Evolutionary conservation across 169 alveolate species (phyloP).

Genomic region (Cryptosporidium felis): DNA sequence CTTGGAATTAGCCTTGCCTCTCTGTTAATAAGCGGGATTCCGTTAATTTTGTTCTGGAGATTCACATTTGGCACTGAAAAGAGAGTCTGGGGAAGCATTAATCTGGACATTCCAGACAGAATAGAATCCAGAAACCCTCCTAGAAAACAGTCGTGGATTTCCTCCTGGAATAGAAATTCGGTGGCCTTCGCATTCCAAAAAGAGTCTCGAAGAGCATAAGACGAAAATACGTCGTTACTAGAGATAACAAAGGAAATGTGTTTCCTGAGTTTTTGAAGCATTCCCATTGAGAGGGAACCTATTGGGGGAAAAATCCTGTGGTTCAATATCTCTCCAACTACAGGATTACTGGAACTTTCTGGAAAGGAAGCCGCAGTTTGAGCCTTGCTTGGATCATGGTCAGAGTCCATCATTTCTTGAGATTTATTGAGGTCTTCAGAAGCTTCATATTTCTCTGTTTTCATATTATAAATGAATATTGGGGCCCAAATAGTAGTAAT

Average conservation of each 20-base stretch:
- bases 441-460: not conserved
- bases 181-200: slow-evolving; percentile 18
- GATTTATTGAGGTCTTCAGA: not conserved
- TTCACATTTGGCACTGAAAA: slow-evolving; percentile 14
- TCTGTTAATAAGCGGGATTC: not conserved
- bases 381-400: not conserved
- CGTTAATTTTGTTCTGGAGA: not conserved
- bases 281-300: not conserved
- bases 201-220: not conserved
- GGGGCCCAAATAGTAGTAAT: slow-evolving; percentile 45
- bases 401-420: not conserved
- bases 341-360: not conserved
- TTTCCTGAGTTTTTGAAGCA: slow-evolving; percentile 9
- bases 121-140: slow-evolving; percentile 20
- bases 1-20: not conserved
- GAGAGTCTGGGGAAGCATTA: slow-evolving; percentile 58
- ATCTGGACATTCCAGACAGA: slow-evolving; percentile 19
- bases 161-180: not conserved
- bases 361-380: not conserved
- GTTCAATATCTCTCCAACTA: not conserved
- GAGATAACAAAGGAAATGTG: slow-evolving; percentile 11
- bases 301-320: slow-evolving; percentile 10
- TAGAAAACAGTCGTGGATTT: not conserved
- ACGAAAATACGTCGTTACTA: not conserved
- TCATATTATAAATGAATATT: slow-evolving; percentile 13